A percentile compares a stretch with the other conserved stretches of the same genome.
Conservation (phyloP, 345 rosid species). For the Citrus inodora region DNA sequence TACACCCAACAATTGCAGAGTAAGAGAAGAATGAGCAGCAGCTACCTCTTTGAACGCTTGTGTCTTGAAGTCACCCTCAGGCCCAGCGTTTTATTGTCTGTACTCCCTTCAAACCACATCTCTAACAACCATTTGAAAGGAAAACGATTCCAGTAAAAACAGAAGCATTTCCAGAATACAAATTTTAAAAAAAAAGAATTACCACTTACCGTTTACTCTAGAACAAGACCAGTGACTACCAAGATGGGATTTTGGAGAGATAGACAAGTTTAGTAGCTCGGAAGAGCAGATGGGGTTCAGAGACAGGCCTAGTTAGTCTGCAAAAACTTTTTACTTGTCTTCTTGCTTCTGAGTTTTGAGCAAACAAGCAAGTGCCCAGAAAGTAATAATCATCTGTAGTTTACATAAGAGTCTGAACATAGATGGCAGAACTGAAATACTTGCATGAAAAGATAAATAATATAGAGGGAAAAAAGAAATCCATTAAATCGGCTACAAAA, state of each 20-base stretch:
- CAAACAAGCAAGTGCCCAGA: constrained; percentile 17
- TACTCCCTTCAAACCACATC: constrained; percentile 54
- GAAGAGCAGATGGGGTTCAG: constrained; percentile 20
- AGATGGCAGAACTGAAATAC: constrained; percentile 2
- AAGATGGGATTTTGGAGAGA: constrained; percentile 13
- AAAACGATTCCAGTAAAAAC: constrained; percentile 12
- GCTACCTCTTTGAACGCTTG: constrained; percentile 90
- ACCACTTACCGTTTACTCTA: neutral
- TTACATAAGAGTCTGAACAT: constrained; percentile 28
- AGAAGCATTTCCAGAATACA: constrained; percentile 10
- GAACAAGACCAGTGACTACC: constrained; percentile 19
- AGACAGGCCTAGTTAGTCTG: constrained; percentile 14
- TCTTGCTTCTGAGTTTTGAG: constrained; percentile 17
- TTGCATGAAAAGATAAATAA: neutral
- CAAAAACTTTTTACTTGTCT: constrained; percentile 28
- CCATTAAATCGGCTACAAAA: constrained; percentile 31
- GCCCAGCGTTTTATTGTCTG: constrained; percentile 51
- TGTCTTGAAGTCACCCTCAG: constrained; percentile 47
- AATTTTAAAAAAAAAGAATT: neutral
- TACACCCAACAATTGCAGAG: constrained; percentile 21
- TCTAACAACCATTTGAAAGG: constrained; percentile 24
- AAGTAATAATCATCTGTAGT: constrained; percentile 28
- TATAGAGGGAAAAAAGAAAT: too few species aligned
- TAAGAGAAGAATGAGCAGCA: constrained; percentile 19
- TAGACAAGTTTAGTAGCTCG: constrained; percentile 6